Percentiles rank a stretch among this genome's conserved stretches.
Evolutionary conservation across 768 basidiomycete species (phyloP).

Genomic region (Inosperma sp.): DNA sequence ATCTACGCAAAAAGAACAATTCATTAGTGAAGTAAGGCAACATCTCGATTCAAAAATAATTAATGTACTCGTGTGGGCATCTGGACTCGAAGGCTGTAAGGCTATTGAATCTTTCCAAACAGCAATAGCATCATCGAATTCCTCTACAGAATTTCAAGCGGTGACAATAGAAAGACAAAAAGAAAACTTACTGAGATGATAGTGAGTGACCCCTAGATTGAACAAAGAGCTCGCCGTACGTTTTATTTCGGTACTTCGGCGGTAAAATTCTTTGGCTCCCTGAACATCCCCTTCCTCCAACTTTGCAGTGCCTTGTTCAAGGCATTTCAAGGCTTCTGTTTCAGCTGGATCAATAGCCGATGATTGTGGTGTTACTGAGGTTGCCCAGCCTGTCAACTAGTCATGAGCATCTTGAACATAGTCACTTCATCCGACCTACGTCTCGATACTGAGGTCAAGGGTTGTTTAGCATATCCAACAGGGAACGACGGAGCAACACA

Average conservation of each 20-base stretch:
- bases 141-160: slow-evolving; percentile 47
- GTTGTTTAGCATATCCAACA: background rate
- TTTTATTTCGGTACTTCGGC: slow-evolving; percentile 76
- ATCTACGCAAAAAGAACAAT: slow-evolving; percentile 42
- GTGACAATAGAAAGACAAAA: background rate
- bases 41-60: slow-evolving; percentile 15
- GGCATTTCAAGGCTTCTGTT: slow-evolving; percentile 67
- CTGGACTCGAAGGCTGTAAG: slow-evolving; percentile 77
- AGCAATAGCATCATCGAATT: slow-evolving; percentile 80
- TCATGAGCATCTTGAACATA: background rate
- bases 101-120: slow-evolving; percentile 84
- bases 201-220: slow-evolving; percentile 85
- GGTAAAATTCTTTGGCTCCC: slow-evolving; percentile 70
- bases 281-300: slow-evolving; percentile 84
- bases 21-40: background rate
- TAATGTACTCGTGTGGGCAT: slow-evolving; percentile 79
- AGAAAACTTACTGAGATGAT: slow-evolving; percentile 59
- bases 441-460: background rate
- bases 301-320: slow-evolving; percentile 80
- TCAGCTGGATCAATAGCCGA: slow-evolving; percentile 80
- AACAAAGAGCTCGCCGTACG: slow-evolving; percentile 78
- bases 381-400: slow-evolving; percentile 60
- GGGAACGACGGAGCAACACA: background rate
- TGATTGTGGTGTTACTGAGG: slow-evolving; percentile 78
- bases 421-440: background rate